Conservation (phyloP, 768 basidiomycete species). For the Trametes cingulata region DNA sequence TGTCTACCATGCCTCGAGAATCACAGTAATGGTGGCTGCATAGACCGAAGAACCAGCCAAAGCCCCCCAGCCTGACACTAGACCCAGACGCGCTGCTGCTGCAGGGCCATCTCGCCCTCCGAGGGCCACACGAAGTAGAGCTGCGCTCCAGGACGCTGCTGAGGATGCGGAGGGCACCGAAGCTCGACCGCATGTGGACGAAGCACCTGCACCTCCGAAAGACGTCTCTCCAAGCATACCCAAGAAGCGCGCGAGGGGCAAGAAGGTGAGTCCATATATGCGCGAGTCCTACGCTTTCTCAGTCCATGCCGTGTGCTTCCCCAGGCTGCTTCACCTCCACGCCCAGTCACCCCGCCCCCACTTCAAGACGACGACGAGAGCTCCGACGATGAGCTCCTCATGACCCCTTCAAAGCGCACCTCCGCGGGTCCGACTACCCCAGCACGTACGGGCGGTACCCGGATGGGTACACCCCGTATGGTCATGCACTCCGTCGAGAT, state of each 20-base stretch:
- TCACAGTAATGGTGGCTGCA: neutral
- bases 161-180: neutral
- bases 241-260: neutral
- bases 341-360: neutral
- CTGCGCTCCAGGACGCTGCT: neutral
- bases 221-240: neutral
- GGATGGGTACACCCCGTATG: slow-evolving; percentile 18
- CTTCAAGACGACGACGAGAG: slow-evolving; percentile 2
- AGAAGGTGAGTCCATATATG: slow-evolving; percentile 1
- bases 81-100: neutral
- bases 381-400: slow-evolving; percentile 17
- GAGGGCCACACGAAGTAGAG: neutral
- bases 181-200: neutral
- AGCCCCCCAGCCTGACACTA: neutral
- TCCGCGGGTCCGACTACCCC: slow-evolving; percentile 12
- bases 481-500: slow-evolving; percentile 32
- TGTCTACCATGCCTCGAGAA: neutral
- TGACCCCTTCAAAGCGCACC: slow-evolving; percentile 10
- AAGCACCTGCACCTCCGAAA: neutral
- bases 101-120: neutral
- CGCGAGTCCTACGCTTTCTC: neutral
- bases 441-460: neutral
- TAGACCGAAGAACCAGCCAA: neutral
- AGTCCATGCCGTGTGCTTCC: too few relatives aligned
- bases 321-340: neutral